Evolutionary conservation across 1,139 yeast species (phyloP), one percentile per base, ranked within the genome.

Genomic region (Blastobotrys petasosporus): DNA sequence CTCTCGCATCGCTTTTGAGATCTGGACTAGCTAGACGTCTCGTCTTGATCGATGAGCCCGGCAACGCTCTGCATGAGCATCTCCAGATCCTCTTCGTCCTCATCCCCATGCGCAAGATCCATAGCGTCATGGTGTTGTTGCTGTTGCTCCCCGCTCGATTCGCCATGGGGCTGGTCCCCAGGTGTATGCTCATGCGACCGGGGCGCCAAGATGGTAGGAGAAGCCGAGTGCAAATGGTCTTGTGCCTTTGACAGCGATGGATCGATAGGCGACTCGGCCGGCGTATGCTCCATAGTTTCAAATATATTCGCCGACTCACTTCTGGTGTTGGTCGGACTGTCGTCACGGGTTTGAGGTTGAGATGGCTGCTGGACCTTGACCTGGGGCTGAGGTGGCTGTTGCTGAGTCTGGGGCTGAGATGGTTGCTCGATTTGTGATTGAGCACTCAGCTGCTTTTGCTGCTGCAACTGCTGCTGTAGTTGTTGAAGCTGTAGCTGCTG

Each of bases 11-110:
- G n/a, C n/a, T n/a, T n/a, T n/a, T 20, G 25, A 20, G n/a, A 20
- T 20, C 25, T 20, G 6, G 25, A 4, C 25, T 20, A 20, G 25
- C 6, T 20, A 4, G 25, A 20, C 25, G 25, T 20, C 7, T 32
- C 35, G 10, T 39, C 44, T 10, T 29, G 36, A 45, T 56, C 59
- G 33, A 63, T 65, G 37, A 57, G 62, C 32, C 61, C 65, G 28
- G 66, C 67, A 11, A 64, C 66, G 32, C 60, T 59, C 45, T 60
- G 63, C 23, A 64, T 50, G 25, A 63, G 54, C 28, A 52, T 51
- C 41, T 60, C 60, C 8, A 63, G 46, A 23, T 62, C 58, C 17
- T 53, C 54, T 33, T 49, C 53, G 37, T 47, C 55, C 15, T 48
- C 54, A 5, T 43, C 40, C n/a, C 13, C 33, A 12, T 38, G 38